Conservation (phyloP, 805 yeast genomes). For the Blastobotrys parvus region DNA sequence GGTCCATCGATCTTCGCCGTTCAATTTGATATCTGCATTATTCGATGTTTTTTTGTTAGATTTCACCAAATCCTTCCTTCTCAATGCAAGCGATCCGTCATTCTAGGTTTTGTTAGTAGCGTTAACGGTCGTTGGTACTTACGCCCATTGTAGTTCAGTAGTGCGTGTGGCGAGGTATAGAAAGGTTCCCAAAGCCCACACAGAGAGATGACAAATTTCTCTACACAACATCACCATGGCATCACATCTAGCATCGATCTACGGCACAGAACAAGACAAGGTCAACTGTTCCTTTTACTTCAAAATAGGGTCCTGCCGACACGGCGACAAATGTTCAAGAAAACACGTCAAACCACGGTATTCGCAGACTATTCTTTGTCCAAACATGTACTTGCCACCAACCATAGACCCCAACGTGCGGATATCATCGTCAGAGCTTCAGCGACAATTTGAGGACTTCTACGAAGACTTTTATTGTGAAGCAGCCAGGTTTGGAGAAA, state of each 20-base stretch:
- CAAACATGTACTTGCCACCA: conserved; percentile 60
- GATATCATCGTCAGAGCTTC: conserved; percentile 31
- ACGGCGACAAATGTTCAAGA: conserved; percentile 80
- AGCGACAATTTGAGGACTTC: conserved; percentile 48
- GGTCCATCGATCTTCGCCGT: conserved; percentile 31
- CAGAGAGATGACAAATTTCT: too few relatives aligned
- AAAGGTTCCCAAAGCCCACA: too few relatives aligned
- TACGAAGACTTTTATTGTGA: conserved; percentile 67
- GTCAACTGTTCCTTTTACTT: conserved; percentile 46
- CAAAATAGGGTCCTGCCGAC: conserved; percentile 89
- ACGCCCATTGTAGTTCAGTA: too few relatives aligned
- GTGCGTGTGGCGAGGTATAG: too few relatives aligned
- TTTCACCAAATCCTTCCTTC: conserved; percentile 42
- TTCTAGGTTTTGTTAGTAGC: conserved; percentile 14
- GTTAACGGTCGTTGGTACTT: conserved; percentile 1
- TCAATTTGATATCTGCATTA: conserved; percentile 13
- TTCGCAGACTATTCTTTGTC: conserved; percentile 57
- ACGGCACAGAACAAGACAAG: conserved; percentile 32
- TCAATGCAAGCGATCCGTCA: conserved; percentile 68
- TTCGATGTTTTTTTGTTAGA: conserved; percentile 17
- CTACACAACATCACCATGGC: conserved; percentile 20
- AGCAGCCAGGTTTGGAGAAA: conserved; percentile 39
- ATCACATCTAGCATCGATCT: conserved; percentile 27
- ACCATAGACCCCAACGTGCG: conserved; percentile 27
- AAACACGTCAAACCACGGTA: conserved; percentile 53